These are phyloP conservation scores for Miamiensis avidus DNA, from an alignment of 169 alveolate genomes.

Conservation along the genomic window DNA sequence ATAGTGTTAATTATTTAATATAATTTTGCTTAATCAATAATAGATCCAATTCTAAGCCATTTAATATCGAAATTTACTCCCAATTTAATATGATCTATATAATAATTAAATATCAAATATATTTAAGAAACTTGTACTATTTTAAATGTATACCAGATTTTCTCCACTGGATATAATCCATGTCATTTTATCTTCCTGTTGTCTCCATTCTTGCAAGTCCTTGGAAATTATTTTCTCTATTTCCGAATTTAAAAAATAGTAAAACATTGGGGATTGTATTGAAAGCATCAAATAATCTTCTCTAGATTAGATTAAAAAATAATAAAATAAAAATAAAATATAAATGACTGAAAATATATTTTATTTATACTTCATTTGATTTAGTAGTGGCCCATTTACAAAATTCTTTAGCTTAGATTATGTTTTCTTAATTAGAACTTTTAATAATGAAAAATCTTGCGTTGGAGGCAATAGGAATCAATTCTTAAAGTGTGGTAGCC, in stretches of 20 bases:
- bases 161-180: background rate
- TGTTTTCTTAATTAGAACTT: background rate
- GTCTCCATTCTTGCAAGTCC: background rate
- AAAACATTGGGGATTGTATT: background rate
- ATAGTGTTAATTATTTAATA: background rate
- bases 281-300: background rate
- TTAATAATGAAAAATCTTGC: background rate
- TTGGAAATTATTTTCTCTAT: background rate
- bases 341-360: too few relatives aligned
- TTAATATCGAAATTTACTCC: background rate
- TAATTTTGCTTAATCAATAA: background rate
- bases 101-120: too few relatives aligned
- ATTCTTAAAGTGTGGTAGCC: background rate
- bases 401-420: background rate
- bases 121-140: too few relatives aligned
- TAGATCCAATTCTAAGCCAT: background rate
- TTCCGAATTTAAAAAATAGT: background rate
- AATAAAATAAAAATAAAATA: too few relatives aligned
- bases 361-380: background rate
- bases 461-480: too few relatives aligned
- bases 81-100: background rate
- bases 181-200: too few relatives aligned
- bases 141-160: background rate
- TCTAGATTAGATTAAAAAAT: background rate
- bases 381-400: background rate